A percentile compares a stretch with the other conserved stretches of the same genome.
These are phyloP conservation scores for Metschnikowia drakensbergensis DNA, from an alignment of 805 yeast genomes.

Conservation along the genomic window DNA sequence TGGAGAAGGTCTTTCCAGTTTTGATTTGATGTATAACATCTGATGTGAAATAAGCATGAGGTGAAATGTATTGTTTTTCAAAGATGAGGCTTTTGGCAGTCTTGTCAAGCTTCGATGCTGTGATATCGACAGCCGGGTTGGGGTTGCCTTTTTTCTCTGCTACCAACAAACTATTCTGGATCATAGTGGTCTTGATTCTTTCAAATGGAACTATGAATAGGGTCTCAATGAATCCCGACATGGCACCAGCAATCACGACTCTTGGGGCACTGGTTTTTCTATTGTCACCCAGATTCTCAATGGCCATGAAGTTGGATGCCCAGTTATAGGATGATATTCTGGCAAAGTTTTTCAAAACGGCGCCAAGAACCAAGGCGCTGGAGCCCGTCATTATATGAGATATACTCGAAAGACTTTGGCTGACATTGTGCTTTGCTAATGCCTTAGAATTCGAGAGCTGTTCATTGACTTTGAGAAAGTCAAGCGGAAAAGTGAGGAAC, in stretches of 20 bases:
- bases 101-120: slow-evolving; percentile 24
- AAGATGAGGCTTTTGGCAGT: slow-evolving; percentile 25
- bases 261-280: slow-evolving; percentile 75
- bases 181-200: slow-evolving; percentile 73
- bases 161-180: slow-evolving; percentile 53
- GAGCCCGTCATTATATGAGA: slow-evolving; percentile 54
- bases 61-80: slow-evolving; percentile 36
- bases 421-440: slow-evolving; percentile 32
- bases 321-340: slow-evolving; percentile 73
- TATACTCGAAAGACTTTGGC: slow-evolving; percentile 31
- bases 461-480: slow-evolving; percentile 59
- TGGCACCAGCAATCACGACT: slow-evolving; percentile 75
- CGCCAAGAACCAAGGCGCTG: slow-evolving; percentile 72
- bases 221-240: slow-evolving; percentile 82
- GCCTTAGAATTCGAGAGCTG: slow-evolving; percentile 51
- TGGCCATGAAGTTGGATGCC: slow-evolving; percentile 64
- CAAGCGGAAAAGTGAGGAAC: slow-evolving; percentile 66
- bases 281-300: slow-evolving; percentile 36
- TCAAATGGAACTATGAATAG: slow-evolving; percentile 88
- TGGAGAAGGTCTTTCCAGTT: slow-evolving; percentile 19
- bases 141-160: slow-evolving; percentile 21
- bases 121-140: slow-evolving; percentile 22
- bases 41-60: slow-evolving; percentile 39
- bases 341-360: slow-evolving; percentile 66
- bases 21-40: slow-evolving; percentile 30